Conservation (phyloP, 371 early-diverging fungal species). For the Mucor saturninus region DNA sequence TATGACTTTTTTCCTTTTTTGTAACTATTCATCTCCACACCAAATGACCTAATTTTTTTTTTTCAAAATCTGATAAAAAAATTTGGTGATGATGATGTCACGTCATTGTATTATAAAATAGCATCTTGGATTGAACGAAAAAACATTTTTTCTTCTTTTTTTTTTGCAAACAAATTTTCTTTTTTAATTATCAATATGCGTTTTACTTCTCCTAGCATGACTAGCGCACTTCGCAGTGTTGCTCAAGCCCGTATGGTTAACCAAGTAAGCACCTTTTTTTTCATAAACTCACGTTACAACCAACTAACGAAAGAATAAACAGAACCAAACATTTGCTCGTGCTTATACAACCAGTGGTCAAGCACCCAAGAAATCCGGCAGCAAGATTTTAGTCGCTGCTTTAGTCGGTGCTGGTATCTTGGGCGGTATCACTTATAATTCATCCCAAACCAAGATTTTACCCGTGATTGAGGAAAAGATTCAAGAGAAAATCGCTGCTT, state of each 20-base stretch:
- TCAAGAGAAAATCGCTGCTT: constrained; percentile 45
- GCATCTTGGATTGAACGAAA: neutral
- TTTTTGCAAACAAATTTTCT: constrained; percentile 2
- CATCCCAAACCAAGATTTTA: constrained; percentile 27
- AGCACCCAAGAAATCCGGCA: constrained; percentile 34
- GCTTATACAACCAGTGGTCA: constrained; percentile 26
- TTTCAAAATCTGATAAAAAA: too few species aligned
- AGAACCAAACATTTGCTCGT: constrained; percentile 23
- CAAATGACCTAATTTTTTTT: too few species aligned
- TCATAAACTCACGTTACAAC: neutral
- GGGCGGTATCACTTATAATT: constrained; percentile 52
- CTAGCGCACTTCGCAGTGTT: constrained; percentile 31
- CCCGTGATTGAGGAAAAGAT: constrained; percentile 25
- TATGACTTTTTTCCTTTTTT: too few species aligned
- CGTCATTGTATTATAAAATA: too few species aligned
- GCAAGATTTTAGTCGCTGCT: constrained; percentile 36
- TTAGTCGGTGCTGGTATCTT: constrained; percentile 46
- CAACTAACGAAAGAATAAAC: neutral
- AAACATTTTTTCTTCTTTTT: neutral
- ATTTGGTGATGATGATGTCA: too few species aligned
- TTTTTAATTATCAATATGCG: constrained; percentile 30
- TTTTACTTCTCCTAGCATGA: constrained; percentile 33
- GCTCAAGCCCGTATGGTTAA: constrained; percentile 5
- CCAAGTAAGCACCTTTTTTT: constrained; percentile 4
- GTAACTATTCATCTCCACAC: too few species aligned